Percentiles rank a stretch among this genome's conserved stretches.
These are phyloP conservation scores for Pittosporum tobira DNA, from an alignment of 129 eudicot species.

Conservation along the genomic window DNA sequence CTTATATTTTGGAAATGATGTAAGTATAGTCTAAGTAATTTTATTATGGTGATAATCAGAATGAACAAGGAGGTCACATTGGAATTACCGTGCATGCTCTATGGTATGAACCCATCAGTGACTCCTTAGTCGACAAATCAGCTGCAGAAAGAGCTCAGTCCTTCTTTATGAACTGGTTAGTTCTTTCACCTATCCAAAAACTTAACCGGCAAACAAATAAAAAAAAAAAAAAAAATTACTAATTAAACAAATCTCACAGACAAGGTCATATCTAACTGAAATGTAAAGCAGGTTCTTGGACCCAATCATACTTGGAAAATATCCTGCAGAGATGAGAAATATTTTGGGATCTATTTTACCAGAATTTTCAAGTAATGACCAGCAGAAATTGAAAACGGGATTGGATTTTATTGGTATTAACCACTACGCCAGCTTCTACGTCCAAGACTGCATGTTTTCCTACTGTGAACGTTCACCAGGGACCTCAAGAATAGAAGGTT, in stretches of 20 bases:
- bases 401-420: conserved; percentile 71
- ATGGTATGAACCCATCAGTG: conserved; percentile 67
- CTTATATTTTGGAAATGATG: no score
- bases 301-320: conserved; percentile 57
- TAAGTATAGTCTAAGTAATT: no score
- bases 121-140: conserved; percentile 39
- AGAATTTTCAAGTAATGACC: conserved; percentile 22
- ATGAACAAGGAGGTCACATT: conserved; percentile 40
- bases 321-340: conserved; percentile 52
- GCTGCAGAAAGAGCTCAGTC: conserved; percentile 75
- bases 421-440: conserved; percentile 62
- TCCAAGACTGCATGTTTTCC: conserved; percentile 63
- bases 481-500: conserved; percentile 49
- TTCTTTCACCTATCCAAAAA: not conserved
- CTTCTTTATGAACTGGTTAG: conserved; percentile 58
- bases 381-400: conserved; percentile 26
- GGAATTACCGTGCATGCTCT: conserved; percentile 55
- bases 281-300: conserved; percentile 54
- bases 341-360: conserved; percentile 54
- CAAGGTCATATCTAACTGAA: no score
- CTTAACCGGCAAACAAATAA: no score
- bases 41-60: conserved; percentile 19
- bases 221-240: no score
- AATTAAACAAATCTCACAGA: no score
- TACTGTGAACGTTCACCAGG: conserved; percentile 44